Evolutionary conservation across 2,329 filamentous ascomycete species (phyloP), one percentile per base, ranked within the genome.

Genomic region (Penicillium brevicompactum): DNA sequence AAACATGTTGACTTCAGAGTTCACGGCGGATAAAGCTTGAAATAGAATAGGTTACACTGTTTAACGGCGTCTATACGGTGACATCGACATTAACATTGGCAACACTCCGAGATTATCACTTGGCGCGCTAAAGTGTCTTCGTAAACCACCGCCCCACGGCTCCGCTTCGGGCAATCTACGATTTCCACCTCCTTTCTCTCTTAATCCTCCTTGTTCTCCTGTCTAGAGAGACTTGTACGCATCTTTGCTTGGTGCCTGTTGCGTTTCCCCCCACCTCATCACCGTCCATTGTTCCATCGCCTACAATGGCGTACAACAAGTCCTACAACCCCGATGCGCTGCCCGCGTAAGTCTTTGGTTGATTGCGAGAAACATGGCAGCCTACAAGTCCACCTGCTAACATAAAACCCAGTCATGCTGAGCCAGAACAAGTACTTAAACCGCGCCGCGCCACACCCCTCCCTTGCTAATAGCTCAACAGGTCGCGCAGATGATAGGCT

Each of bases 291-390:
- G 67, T 63, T 61, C 67, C 67, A 70, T 46, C 41, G 49, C 55
- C 57, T 34, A 61, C 71, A 58, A 97, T 97, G 93, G 93, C 93
- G 53, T 97, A 97, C 82, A 96, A 96, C 78, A 87, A 87, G 74
- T 85, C 88, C 53, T 94, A 92, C 80, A 96, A 99, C 75, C 92
- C 92, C 32, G 93, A 99, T 80, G 90, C 92, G 72, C 86, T 99
- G 61, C 93, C 93, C 71, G 91, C 91, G 89, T 94, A 82, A 78
- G 88, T 78, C 2, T 22, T 30, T 31, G 24, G 2, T 24, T 52
- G 11, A 47, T 14, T n/a, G 38, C 44, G 53, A 22, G 10, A 14
- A 37, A 6, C 13, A 47, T 5, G 13, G 34, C 37, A 37, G 22
- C 32, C 53, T 40, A n/a, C 45, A 27, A 27, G 24, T 27, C 24